Base-by-base conservation (phyloP, 2,329 filamentous ascomycete genomes). In the Fusarium chlamydosporum region DNA sequence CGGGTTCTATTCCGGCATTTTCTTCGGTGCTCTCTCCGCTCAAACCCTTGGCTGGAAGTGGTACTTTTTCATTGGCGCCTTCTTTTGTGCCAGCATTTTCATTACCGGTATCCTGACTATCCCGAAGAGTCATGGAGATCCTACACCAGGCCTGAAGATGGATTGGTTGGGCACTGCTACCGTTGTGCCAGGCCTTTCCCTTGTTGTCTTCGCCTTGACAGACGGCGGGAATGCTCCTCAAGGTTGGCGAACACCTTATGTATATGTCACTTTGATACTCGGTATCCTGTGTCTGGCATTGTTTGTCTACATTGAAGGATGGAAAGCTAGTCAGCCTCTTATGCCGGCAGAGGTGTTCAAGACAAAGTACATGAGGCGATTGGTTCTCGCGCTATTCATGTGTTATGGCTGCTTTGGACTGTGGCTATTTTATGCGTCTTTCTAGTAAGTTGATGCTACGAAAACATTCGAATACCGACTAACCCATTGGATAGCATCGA, bases 161-260 rank as follows among this genome's bases (percentile, higher is more conserved):
- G 92, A 94, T 75, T 93, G 89, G 86, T 80, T 83, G 58, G 91
- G 91, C 0, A 79, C 86, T 3, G 74, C 77, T 4, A 85, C 89
- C 15, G 89, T 90, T 16, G 83, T 92, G 0, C 83, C 85, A 0
- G 92, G 90, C 0, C 77, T 94, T 13, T 83, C 91, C 3, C 82
- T 96, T 27, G 82, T 93, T 67, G 89, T 93, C 0, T 95, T 90
- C 72, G 90, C 92, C 0, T 86, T 96, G 52, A 94, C 92, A 0
- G 89, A 93, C 47, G 89, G 89, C 9, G 86, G 89, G 0, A 88
- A 92, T 75, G 91, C 91, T 0, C 85, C 89, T 0, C 76, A 88
- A 4, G 87, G 89, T 3, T 95, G 92, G 91, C 81, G 78, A n/a
- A 92, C 90, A 0, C 89, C 91, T 2, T 93, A 93, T 68, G 89